Base-by-base conservation (phyloP, 169 alveolate species). In the Cryptosporidium ryanae region DNA sequence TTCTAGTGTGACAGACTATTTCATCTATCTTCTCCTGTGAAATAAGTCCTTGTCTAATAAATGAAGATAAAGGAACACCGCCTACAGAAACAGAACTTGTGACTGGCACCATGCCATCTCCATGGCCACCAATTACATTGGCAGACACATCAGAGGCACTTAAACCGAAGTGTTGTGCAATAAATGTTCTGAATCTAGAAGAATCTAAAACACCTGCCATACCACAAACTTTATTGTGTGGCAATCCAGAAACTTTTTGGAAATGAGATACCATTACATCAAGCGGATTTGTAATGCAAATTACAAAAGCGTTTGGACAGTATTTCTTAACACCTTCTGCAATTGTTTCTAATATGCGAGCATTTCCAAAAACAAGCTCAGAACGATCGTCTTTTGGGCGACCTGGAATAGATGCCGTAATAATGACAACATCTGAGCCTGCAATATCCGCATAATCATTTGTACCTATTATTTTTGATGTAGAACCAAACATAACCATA, bases 41-140 rank as follows among this genome's bases (percentile, higher is more conserved):
- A 13, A 93, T 64, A 50, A 66, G 64, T 6, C 93, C 93, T 82
- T 82, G 89, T 49, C 65, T 61, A 31, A 92, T 89, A 57, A 90
- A 48, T 50, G 90, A 90, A 0, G 92, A 90, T 7, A 93, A 90
- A 1, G 94, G 94, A 31, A 93, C 91, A 31, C 96, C 95, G 6
- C 87, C 84, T 48, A 92, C 94, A 25, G 94, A 64, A 82, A 66
- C 66, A 50, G 84, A 92, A 29, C 94, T 82, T 6, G 93, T 67
- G 5, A 93, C 93, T 6, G 96, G 94, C 5, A 92, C 93, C 95
- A 93, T 93, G 10, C 91, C 57, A 49, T 93, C 95, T 4, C 96
- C 95, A 84, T 93, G 96, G 25, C 95, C 95, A 15, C 96, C 96
- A 90, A 93, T 90, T 12, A 93, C 95, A 67, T 91, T 70, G 3